Conservation (phyloP, 768 basidiomycete species). For the Pleurotus giganteus region DNA sequence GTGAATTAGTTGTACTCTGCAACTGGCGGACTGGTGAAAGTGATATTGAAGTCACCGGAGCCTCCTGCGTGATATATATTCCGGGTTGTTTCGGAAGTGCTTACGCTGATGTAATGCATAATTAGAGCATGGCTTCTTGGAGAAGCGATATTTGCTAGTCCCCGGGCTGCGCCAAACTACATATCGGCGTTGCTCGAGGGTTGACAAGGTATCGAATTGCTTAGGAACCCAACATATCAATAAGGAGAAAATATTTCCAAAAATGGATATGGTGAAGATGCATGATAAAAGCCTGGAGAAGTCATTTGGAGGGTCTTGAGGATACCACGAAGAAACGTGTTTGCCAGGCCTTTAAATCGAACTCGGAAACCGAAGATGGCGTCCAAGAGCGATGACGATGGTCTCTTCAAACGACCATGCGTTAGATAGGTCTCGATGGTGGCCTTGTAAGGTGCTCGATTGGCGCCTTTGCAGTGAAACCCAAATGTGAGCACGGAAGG, state of each 20-base stretch:
- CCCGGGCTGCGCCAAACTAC: neutral
- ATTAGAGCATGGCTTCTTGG: neutral
- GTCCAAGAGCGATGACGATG: conserved; percentile 22
- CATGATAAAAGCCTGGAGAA: neutral
- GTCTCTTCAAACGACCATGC: conserved; percentile 23
- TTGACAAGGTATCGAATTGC: neutral
- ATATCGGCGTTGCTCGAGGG: neutral
- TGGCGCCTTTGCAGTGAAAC: neutral
- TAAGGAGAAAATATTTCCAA: neutral
- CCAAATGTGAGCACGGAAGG: neutral
- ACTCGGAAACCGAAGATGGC: conserved; percentile 5
- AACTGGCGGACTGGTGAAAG: conserved; percentile 2
- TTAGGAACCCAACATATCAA: neutral
- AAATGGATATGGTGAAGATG: neutral
- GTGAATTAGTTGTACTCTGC: neutral
- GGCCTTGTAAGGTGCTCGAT: neutral
- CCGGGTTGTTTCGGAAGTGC: conserved; percentile 4
- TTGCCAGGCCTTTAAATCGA: neutral
- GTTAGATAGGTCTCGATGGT: neutral
- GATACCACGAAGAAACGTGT: neutral
- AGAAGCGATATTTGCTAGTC: neutral
- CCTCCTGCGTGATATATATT: neutral
- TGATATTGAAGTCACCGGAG: neutral
- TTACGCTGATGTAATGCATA: conserved; percentile 5
- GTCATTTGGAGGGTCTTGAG: neutral